Conservation (phyloP, 768 basidiomycete species). For the Gyrodon lividus region DNA sequence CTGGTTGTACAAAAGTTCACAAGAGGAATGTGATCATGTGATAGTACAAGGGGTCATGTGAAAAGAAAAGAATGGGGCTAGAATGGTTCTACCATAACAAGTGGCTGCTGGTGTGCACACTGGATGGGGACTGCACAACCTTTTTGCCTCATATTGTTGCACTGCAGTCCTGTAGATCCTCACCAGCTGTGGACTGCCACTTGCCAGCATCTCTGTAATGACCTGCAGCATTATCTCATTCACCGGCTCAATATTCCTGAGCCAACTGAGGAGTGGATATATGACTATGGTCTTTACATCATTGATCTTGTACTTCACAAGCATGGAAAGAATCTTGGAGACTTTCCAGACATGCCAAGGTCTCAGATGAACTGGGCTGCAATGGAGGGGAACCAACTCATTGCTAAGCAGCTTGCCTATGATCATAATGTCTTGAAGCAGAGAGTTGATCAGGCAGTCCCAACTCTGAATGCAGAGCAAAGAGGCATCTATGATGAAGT, state of each 20-base stretch:
- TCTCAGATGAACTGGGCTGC: conserved; percentile 17
- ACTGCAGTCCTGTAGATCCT: neutral
- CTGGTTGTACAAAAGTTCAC: too few relatives aligned
- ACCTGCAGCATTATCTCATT: neutral
- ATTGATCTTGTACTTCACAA: neutral
- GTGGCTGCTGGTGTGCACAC: too few relatives aligned
- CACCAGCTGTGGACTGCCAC: neutral
- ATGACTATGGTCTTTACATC: neutral
- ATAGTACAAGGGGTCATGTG: too few relatives aligned
- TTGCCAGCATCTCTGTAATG: conserved; percentile 9
- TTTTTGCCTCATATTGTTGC: too few relatives aligned
- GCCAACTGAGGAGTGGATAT: neutral
- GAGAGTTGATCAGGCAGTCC: conserved; percentile 5
- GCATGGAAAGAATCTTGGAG: neutral
- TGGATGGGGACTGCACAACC: too few relatives aligned
- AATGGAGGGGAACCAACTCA: conserved; percentile 16
- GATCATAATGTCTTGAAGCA: conserved; percentile 5
- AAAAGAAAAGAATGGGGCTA: too few relatives aligned
- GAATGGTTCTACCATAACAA: too few relatives aligned
- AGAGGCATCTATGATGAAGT: conserved; percentile 26
- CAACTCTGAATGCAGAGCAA: conserved; percentile 32
- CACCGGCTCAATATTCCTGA: neutral
- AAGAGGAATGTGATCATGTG: too few relatives aligned
- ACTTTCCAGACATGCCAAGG: neutral
- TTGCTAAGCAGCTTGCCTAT: conserved; percentile 11